Evolutionary conservation across 352 stramenopile species (phyloP), one percentile per base, ranked within the genome.

Genomic region (Peronospora destructor): DNA sequence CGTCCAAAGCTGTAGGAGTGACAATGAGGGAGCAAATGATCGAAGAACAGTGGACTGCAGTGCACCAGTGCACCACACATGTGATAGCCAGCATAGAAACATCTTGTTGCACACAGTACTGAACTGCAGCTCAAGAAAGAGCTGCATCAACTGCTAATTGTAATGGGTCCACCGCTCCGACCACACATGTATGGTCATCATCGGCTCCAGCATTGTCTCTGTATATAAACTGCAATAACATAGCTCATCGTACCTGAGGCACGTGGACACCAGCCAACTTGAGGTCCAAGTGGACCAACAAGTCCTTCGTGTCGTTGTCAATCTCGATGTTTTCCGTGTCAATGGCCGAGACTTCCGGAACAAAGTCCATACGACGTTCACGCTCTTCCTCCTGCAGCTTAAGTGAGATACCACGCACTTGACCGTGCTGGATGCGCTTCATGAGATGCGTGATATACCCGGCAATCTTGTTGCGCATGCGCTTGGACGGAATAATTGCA

Each of bases 401-500:
- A 55, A 99, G 86, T 53, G 95, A 99, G 75, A 99, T 99, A 81
- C 97, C 96, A 66, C 96, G 91, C 57, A 99, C 96, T 55, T 97
- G 96, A 67, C 96, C 97, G 71, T 97, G 94, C 72, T 97, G 88
- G 84, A 99, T 99, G 75, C 97, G 93, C 89, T 98, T 98, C 97
- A 99, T 99, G 42, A 99, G 84, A 74, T 99, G 96, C 61, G 97
- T 99, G 66, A 98, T 98, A 85, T 99, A 99, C 55, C 97, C 97
- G 28, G 97, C 96, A 67, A 99, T 99, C 89, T 99, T 99, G 90
- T 99, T 99, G 64, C 97, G 91, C 96, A 99, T 99, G 61, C 96
- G 94, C 93, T 99, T 99, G 54, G 95, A 99, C 47, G 96, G 97
- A 59, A 98, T 94, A 73, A 99, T 98, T 44, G 96, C 96, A 53